Base-by-base conservation (phyloP, 345 rosid genomes). In the Eucalyptus regnans region DNA sequence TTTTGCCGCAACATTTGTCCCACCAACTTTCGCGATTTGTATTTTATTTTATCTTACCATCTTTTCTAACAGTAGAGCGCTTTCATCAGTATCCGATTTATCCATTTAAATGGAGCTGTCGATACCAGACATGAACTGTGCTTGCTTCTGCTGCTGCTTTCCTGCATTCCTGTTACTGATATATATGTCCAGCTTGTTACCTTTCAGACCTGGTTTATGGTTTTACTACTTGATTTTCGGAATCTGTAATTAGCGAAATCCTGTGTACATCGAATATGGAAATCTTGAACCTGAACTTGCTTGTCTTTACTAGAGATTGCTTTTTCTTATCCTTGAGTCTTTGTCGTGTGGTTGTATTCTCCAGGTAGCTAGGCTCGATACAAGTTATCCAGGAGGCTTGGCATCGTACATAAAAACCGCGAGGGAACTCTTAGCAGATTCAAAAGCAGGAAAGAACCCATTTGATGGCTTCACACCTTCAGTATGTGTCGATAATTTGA, bases 391-490 rank as follows among this genome's bases (percentile, higher is more conserved):
- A 12, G 99, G 98, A 27, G 99, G 99, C 54, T 93, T 98, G 92
- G 92, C 92, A 84, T 91, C 95, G 0, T 97, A 98, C 88, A 92
- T 97, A 89, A 94, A 93, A 87, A 94, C 93, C 16, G 99, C 98
- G 3, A 93, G 95, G 89, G 95, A 94, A 94, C 98, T 98, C 46
- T 94, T 98, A 48, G 98, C 96, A 1, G 98, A 97, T 89, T 98
- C 99, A 1, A 97, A 94, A 94, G 90, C 92, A 52, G 99, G 99
- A 88, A 96, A 96, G 91, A 98, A 96, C 83, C 99, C 99, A 60
- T 98, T 93, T 91, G 99, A 97, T 91, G 99, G 99, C 81, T 98
- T 97, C 92, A 93, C 94, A 86, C 99, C 99, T 86, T 97, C 99
- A 37, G 99, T 98, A 93, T 90, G 94, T 92, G 7, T 50, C 29